These are phyloP conservation scores for Podaxis mareebaensis DNA, from an alignment of 768 basidiomycete species.

Conservation along the genomic window DNA sequence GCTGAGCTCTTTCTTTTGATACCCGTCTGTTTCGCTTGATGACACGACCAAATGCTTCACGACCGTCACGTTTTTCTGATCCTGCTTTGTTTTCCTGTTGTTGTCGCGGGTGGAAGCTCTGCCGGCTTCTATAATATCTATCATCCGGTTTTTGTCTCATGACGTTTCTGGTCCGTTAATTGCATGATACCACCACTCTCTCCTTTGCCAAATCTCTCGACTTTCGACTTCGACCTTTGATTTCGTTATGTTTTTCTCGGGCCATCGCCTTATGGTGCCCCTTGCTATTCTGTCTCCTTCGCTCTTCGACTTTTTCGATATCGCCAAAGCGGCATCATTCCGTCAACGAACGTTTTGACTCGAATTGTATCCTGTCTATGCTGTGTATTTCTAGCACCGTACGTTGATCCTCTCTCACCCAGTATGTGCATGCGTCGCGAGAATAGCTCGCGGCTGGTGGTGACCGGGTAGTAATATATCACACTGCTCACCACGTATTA, in stretches of 20 bases:
- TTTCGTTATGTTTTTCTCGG: slow-evolving; percentile 13
- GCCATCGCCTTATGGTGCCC: neutral
- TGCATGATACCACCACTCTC: slow-evolving; percentile 16
- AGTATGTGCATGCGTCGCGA: slow-evolving; percentile 19
- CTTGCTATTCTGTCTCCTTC: slow-evolving; percentile 12
- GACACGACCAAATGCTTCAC: slow-evolving; percentile 18
- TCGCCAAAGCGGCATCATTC: slow-evolving; percentile 11
- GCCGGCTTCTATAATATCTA: slow-evolving; percentile 16
- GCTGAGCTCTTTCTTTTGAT: slow-evolving; percentile 12
- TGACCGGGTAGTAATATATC: slow-evolving; percentile 20
- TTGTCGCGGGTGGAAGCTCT: slow-evolving; percentile 13
- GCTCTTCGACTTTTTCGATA: slow-evolving; percentile 10
- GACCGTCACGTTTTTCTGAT: slow-evolving; percentile 21
- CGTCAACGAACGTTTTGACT: neutral
- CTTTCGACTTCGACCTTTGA: slow-evolving; percentile 1
- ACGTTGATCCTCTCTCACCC: slow-evolving; percentile 13
- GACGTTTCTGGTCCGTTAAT: slow-evolving; percentile 30
- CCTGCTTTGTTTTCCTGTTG: slow-evolving; percentile 18
- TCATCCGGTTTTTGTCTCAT: slow-evolving; percentile 26
- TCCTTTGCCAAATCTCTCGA: slow-evolving; percentile 5
- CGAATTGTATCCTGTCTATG: slow-evolving; percentile 1
- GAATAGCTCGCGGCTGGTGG: slow-evolving; percentile 12
- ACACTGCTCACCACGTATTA: slow-evolving; percentile 6
- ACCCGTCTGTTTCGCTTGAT: slow-evolving; percentile 13
- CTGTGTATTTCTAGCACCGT: slow-evolving; percentile 31